phyloP scores from a whole-genome alignment of 2,329 filamentous ascomycete genomes.

The Blastomyces emzantsi region DNA sequence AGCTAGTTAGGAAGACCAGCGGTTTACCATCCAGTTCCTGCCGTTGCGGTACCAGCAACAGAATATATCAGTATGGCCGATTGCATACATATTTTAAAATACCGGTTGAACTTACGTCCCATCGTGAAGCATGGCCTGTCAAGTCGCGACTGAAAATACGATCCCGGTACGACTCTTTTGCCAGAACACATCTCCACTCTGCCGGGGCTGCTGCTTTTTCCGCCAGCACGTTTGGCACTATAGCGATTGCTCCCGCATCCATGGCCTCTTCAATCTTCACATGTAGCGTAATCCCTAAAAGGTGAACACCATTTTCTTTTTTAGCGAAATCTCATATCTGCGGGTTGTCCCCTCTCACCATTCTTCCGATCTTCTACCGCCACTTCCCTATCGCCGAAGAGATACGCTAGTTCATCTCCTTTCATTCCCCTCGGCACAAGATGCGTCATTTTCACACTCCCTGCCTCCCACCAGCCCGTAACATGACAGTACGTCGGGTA shows the following conservation, averaged over 20 bases:
- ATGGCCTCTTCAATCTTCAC: constrained; percentile 10
- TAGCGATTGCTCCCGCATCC: constrained; percentile 14
- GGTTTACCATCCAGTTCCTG: constrained; percentile 15
- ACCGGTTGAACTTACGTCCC: neutral
- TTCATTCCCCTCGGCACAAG: constrained; percentile 14
- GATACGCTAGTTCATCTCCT: constrained; percentile 13
- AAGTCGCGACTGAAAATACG: constrained; percentile 9
- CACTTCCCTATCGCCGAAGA: constrained; percentile 17
- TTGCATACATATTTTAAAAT: neutral
- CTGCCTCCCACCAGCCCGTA: constrained; percentile 7
- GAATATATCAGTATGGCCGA: neutral
- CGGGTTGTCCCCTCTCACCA: constrained; percentile 5
- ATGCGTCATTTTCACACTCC: constrained; percentile 14
- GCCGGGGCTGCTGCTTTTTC: neutral
- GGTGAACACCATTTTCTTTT: neutral
- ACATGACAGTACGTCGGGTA: constrained; percentile 10
- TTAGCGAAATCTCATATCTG: neutral
- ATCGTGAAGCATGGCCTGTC: neutral
- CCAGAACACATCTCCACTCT: constrained; percentile 14
- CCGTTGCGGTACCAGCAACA: constrained; percentile 3
- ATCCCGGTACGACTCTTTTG: constrained; percentile 11
- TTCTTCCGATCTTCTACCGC: constrained; percentile 14
- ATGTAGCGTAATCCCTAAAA: constrained; percentile 10
- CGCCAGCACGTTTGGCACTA: constrained; percentile 14
- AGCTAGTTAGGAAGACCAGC: constrained; percentile 14